A percentile compares a stretch with the other conserved stretches of the same genome.
phyloP scores from a whole-genome alignment of 2,329 filamentous ascomycete genomes.

The Sclerotinia borealis region DNA sequence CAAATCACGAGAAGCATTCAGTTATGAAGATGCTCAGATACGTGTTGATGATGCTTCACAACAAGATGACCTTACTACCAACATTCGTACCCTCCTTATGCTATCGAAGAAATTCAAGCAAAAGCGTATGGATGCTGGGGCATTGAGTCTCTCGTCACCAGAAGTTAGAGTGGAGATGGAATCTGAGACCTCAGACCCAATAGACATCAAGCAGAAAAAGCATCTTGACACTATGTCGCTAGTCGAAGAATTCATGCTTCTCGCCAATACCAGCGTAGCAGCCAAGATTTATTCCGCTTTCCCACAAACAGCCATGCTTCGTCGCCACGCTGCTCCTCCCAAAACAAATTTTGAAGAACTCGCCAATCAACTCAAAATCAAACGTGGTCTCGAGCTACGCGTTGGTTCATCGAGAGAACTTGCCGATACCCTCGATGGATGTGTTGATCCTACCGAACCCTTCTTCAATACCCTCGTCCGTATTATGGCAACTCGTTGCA shows the following conservation, averaged over 20 bases:
- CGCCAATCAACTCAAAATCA: constrained; percentile 81
- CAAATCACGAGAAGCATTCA: constrained; percentile 91
- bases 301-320: constrained; percentile 89
- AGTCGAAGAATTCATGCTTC: constrained; percentile 98
- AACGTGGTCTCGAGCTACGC: constrained; percentile 71
- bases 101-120: constrained; percentile 90
- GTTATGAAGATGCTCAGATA: constrained; percentile 92
- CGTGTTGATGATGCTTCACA: constrained; percentile 86
- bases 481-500: constrained; percentile 96
- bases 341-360: constrained; percentile 97
- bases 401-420: constrained; percentile 88
- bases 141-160: constrained; percentile 91
- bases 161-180: constrained; percentile 95
- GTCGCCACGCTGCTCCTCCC: constrained; percentile 85
- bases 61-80: constrained; percentile 80
- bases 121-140: constrained; percentile 94
- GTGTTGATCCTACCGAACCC: constrained; percentile 71
- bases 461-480: constrained; percentile 99
- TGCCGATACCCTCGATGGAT: constrained; percentile 83
- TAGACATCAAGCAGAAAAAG: constrained; percentile 93
- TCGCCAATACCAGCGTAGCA: constrained; percentile 94
- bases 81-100: constrained; percentile 80
- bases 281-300: constrained; percentile 85
- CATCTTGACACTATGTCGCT: constrained; percentile 93
- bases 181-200: constrained; percentile 90